Base-by-base conservation (phyloP, 164 flowering plant species). In the Liriodendron chinense region DNA sequence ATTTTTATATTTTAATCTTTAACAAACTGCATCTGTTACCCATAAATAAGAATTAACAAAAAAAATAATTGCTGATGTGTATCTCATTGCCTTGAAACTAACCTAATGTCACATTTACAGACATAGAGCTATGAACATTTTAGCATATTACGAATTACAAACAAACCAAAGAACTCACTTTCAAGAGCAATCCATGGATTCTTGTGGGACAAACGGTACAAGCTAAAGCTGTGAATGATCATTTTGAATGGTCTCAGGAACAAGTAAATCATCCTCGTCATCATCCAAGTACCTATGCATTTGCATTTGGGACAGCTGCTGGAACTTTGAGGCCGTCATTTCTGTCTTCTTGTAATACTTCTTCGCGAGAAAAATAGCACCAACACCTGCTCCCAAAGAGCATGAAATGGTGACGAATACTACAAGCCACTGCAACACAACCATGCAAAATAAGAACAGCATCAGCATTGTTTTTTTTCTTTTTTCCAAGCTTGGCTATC, bases 281-380 rank as follows among this genome's bases (percentile, higher is more conserved):
- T 76, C 82, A 72, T 75, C 78, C 76, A 75, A 62, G 57, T 66
- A 57, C 14, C 47, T 70, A 14, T 64, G 70, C 10, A 57, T 62
- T 43, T 79, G 82, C 73, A 79, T 76, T 28, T 79, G 73, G 13
- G 78, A 75, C 23, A 79, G 47, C 65, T 79, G 82, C 70, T 68
- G 82, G 72, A 79, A 79, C 73, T 79, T 79, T 24, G 73, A 12
- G 7, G 22, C 56, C 1, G 47, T 22, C 21, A 8, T 48, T 59
- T 72, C 73, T 1, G 47, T 68, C 70, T 71, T 67, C 69, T 61
- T 23, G 25, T 20, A 68, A 10, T 26, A 75, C 68, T 26, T 76
- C 65, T 72, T 75, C 0, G 12, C n/a, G 16, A 48, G 72, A 22
- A 74, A 69, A 72, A 72, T 69, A 68, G 68, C 76, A 67, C 13